Percentiles rank a stretch among this genome's conserved stretches.
phyloP scores from a whole-genome alignment of 495 filamentous ascomycete species.

The Tuber calosporum region DNA sequence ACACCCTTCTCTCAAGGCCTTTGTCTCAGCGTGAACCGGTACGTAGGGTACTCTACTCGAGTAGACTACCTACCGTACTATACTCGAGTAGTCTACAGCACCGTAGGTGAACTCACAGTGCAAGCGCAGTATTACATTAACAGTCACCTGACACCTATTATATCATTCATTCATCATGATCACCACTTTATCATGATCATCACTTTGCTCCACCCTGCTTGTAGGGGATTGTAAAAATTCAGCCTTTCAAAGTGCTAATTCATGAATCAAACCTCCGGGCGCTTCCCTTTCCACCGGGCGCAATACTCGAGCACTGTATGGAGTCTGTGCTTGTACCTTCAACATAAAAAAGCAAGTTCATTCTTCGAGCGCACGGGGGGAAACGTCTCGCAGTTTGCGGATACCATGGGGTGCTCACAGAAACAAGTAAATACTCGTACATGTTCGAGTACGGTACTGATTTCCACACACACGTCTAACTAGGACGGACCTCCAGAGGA shows the following conservation, averaged over 20 bases:
- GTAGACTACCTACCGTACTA: no score
- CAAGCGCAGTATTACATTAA: conserved; percentile 1
- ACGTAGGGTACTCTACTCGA: no score
- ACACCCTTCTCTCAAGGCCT: conserved; percentile 10
- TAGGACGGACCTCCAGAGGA: neutral
- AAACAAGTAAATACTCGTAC: neutral
- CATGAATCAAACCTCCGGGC: neutral
- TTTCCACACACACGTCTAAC: neutral
- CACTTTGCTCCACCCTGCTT: no score
- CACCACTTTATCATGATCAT: neutral
- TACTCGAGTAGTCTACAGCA: no score
- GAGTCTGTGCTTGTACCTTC: no score
- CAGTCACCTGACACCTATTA: neutral
- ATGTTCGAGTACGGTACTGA: no score
- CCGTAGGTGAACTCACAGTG: conserved; percentile 10
- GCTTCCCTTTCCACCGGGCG: neutral
- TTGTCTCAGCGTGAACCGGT: neutral
- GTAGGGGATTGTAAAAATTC: neutral
- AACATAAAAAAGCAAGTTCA: neutral
- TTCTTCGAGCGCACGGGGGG: neutral
- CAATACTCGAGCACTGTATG: neutral
- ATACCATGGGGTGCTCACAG: neutral
- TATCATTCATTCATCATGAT: neutral
- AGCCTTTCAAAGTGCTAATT: neutral
- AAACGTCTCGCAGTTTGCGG: neutral